These are phyloP conservation scores for Hypoxylon trugodes DNA, from an alignment of 495 filamentous ascomycete genomes.

Conservation along the genomic window DNA sequence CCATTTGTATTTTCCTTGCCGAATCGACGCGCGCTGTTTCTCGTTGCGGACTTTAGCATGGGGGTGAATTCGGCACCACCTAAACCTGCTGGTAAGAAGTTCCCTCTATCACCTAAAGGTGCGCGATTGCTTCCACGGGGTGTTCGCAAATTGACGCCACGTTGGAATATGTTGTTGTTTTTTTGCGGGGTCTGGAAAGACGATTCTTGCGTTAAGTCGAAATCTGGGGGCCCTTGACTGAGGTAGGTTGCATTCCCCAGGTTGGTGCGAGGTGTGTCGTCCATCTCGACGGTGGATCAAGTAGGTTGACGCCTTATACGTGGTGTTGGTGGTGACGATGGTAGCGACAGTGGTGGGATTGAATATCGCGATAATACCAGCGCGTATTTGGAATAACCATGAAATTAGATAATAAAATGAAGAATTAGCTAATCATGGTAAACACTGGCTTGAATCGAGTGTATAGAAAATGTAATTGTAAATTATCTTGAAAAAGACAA, in stretches of 20 bases:
- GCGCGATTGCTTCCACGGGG: slow-evolving; percentile 65
- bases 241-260: slow-evolving; percentile 81
- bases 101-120: slow-evolving; percentile 72
- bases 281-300: slow-evolving; percentile 52
- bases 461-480: slow-evolving; percentile 6
- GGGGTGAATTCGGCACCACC: slow-evolving; percentile 89
- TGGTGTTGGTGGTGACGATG: neutral
- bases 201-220: slow-evolving; percentile 81
- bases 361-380: slow-evolving; percentile 22
- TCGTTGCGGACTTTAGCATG: slow-evolving; percentile 86
- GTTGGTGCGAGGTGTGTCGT: slow-evolving; percentile 83
- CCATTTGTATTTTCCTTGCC: slow-evolving; percentile 59
- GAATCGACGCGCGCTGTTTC: slow-evolving; percentile 74
- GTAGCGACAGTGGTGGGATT: slow-evolving; percentile 14
- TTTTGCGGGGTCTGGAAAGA: slow-evolving; percentile 89
- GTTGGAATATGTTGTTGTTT: slow-evolving; percentile 74
- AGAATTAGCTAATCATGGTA: slow-evolving; percentile 19
- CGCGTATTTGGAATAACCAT: slow-evolving; percentile 28
- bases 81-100: slow-evolving; percentile 67
- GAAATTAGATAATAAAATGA: slow-evolving; percentile 13
- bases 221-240: slow-evolving; percentile 69
- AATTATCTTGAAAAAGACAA: neutral
- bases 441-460: slow-evolving; percentile 3
- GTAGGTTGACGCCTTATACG: slow-evolving; percentile 28
- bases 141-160: slow-evolving; percentile 69